Percentiles rank a stretch among this genome's conserved stretches.
Conservation (phyloP, 148 eudicot genomes). For the Selenicereus undatus region DNA sequence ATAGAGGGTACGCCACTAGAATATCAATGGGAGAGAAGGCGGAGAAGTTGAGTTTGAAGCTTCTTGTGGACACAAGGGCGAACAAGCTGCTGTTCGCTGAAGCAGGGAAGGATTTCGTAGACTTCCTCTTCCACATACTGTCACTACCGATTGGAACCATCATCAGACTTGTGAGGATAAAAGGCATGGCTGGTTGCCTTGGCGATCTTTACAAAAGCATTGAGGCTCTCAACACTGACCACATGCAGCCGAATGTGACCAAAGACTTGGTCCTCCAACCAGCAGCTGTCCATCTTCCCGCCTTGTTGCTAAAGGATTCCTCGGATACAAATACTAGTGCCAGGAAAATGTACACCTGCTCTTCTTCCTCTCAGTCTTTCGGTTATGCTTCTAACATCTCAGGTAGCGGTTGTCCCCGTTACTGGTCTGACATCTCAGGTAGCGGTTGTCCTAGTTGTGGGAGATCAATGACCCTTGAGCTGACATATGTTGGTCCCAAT, state of each 20-base stretch:
- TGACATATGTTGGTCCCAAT: background rate
- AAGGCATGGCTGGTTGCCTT: slow-evolving; percentile 24
- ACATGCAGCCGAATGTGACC: background rate
- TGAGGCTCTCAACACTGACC: background rate
- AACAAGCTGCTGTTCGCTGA: background rate
- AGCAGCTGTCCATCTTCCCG: too few species aligned
- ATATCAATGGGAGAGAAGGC: background rate
- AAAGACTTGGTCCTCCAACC: background rate
- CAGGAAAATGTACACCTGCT: too few species aligned
- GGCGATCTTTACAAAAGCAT: slow-evolving; percentile 17
- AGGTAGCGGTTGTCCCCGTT: background rate
- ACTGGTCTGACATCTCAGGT: background rate
- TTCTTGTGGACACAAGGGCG: background rate
- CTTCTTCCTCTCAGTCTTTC: too few species aligned
- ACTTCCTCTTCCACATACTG: slow-evolving; percentile 23
- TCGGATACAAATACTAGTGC: too few species aligned
- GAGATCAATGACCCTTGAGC: background rate
- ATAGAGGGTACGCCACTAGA: too few species aligned
- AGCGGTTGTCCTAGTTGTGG: background rate
- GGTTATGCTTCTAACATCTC: background rate
- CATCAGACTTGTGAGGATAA: background rate
- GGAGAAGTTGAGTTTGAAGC: background rate
- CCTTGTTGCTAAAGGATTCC: too few species aligned
- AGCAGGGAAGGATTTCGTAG: slow-evolving; percentile 12
- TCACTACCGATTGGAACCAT: slow-evolving; percentile 13